Evolutionary conservation across 129 eudicot genomes (phyloP).

Genomic region (Helianthus annuus): DNA sequence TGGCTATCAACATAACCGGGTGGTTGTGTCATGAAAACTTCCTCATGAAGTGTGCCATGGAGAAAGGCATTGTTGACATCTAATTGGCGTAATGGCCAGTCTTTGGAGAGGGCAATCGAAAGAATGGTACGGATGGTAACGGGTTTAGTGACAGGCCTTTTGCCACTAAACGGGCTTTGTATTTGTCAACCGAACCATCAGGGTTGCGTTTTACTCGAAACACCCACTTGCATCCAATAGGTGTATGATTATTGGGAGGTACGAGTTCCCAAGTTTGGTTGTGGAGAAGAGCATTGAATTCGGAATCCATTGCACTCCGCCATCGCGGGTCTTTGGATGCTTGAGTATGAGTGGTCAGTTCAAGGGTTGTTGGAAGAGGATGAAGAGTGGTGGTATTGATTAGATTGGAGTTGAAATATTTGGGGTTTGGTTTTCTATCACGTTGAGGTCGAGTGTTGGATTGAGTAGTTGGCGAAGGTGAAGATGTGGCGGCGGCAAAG

Average conservation of each 20-base stretch:
- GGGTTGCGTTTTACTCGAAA: no score
- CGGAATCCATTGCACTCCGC: no score
- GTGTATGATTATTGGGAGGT: neutral
- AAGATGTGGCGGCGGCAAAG: neutral
- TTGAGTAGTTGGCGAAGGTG: neutral
- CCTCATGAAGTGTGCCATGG: neutral
- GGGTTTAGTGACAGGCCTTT: no score
- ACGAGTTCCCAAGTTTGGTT: conserved; percentile 2
- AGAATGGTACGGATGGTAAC: no score
- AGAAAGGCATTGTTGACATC: no score
- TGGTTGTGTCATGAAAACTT: neutral
- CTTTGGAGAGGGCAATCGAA: no score
- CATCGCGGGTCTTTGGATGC: no score
- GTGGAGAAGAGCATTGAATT: neutral
- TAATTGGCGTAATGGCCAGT: no score
- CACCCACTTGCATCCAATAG: conserved; percentile 7
- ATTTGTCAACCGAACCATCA: no score
- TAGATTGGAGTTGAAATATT: neutral
- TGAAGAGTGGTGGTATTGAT: neutral
- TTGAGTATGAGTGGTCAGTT: neutral
- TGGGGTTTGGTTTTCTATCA: neutral
- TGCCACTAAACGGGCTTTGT: no score
- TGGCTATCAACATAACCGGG: neutral
- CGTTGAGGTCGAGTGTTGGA: neutral
- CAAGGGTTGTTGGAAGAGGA: neutral